phyloP scores from a whole-genome alignment of 75 land plant genomes.

The Cryptomeria japonica region DNA sequence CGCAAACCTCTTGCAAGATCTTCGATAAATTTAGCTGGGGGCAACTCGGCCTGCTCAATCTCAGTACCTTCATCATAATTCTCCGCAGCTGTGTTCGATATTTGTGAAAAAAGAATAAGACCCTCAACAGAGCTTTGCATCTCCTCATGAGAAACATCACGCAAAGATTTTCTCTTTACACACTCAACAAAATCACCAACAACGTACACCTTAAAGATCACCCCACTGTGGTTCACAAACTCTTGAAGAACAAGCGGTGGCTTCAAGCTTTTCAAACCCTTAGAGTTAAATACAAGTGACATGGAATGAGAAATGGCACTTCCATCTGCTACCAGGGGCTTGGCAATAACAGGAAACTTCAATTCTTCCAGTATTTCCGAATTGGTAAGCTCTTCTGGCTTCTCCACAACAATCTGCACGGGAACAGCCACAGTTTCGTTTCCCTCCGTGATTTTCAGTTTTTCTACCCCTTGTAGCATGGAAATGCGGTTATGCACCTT shows the following conservation, averaged over 20 bases:
- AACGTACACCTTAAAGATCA: slow-evolving; percentile 63
- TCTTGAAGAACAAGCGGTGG: slow-evolving; percentile 57
- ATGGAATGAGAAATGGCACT: slow-evolving; percentile 50
- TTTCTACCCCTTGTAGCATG: slow-evolving; percentile 48
- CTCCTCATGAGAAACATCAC: slow-evolving; percentile 50
- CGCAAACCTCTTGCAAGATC: slow-evolving; percentile 49
- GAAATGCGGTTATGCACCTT: slow-evolving; percentile 47
- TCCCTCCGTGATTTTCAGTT: slow-evolving; percentile 21
- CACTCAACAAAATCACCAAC: slow-evolving; percentile 50
- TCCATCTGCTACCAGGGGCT: slow-evolving; percentile 58
- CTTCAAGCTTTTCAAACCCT: slow-evolving; percentile 32
- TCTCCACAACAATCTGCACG: slow-evolving; percentile 41
- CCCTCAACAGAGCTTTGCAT: slow-evolving; percentile 25
- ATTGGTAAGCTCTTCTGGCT: slow-evolving; percentile 9
- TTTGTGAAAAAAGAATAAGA: slow-evolving; percentile 46
- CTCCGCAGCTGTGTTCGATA: slow-evolving; percentile 42
- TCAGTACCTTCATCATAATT: slow-evolving; percentile 17
- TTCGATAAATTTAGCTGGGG: slow-evolving; percentile 35
- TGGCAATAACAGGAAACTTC: slow-evolving; percentile 60
- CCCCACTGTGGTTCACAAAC: slow-evolving; percentile 61
- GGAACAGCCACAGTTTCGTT: slow-evolving; percentile 41
- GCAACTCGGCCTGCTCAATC: slow-evolving; percentile 39
- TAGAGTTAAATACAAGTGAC: slow-evolving; percentile 45
- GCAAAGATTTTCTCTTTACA: slow-evolving; percentile 48
- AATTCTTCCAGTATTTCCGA: slow-evolving; percentile 15